Percentiles rank a stretch among this genome's conserved stretches.
Conservation (phyloP, 495 filamentous ascomycete genomes). For the Lasiosphaeria ovina region DNA sequence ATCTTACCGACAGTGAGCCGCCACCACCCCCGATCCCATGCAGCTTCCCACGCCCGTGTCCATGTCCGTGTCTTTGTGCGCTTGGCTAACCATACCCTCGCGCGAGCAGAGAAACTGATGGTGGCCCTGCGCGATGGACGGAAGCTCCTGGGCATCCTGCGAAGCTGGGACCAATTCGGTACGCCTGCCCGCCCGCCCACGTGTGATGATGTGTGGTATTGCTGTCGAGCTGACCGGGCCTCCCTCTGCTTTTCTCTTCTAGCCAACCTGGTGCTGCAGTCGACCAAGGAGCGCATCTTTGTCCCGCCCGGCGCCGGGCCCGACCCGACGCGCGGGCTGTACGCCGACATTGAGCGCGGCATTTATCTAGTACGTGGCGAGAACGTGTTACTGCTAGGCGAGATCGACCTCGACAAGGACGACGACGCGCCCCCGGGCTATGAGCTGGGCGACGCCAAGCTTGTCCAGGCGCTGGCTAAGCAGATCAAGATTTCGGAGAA, state of each 20-base stretch:
- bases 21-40: background rate
- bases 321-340: constrained; percentile 45
- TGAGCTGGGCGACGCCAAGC: constrained; percentile 61
- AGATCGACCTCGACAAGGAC: constrained; percentile 95
- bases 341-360: constrained; percentile 77
- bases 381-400: constrained; percentile 87
- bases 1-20: constrained; percentile 89
- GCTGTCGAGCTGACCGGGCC: too few species aligned
- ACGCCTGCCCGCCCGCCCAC: constrained; percentile 25
- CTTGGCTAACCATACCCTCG: background rate
- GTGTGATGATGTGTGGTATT: too few species aligned
- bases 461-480: constrained; percentile 71
- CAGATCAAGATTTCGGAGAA: constrained; percentile 66
- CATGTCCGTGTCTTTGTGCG: too few species aligned
- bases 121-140: constrained; percentile 87
- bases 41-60: background rate
- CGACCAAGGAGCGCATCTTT: constrained; percentile 83
- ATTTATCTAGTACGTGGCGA: constrained; percentile 89
- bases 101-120: constrained; percentile 80
- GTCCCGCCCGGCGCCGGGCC: constrained; percentile 42
- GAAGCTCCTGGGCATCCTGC: constrained; percentile 85
- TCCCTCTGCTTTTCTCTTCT: background rate
- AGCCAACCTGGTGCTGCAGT: constrained; percentile 94
- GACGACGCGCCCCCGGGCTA: constrained; percentile 76
- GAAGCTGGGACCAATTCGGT: constrained; percentile 99